Evolutionary conservation across 2,329 filamentous ascomycete species (phyloP).

Genomic region (Colletotrichum paranaense): DNA sequence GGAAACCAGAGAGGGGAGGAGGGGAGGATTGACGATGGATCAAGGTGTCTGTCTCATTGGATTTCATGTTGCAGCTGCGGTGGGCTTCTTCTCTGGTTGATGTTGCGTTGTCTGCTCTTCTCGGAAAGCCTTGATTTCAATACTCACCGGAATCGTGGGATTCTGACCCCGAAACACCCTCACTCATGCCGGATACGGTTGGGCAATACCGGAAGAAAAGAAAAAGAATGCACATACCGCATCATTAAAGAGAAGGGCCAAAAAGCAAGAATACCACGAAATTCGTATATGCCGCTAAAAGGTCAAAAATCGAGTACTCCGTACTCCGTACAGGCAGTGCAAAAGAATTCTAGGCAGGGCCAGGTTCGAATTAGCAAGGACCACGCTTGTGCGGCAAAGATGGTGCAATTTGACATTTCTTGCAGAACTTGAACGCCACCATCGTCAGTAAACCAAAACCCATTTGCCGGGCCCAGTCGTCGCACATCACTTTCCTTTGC

Average conservation of each 20-base stretch:
- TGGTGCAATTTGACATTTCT: background rate
- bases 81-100: background rate
- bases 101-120: background rate
- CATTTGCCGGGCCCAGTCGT: constrained; percentile 1
- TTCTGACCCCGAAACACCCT: background rate
- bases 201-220: background rate
- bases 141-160: constrained; percentile 17
- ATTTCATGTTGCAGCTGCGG: constrained; percentile 3
- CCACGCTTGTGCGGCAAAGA: background rate
- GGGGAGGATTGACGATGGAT: background rate
- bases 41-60: background rate
- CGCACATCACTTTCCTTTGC: background rate
- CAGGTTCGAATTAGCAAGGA: constrained; percentile 6
- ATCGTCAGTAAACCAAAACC: background rate
- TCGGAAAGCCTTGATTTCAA: background rate
- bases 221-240: background rate
- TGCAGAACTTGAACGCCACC: background rate
- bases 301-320: background rate
- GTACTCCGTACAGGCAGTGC: background rate
- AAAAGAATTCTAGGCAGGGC: background rate
- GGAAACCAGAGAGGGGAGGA: background rate
- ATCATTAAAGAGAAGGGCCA: background rate
- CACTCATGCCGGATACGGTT: background rate
- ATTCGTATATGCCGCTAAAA: background rate
- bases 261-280: background rate